These are phyloP conservation scores for Candida gigantensis DNA, from an alignment of 1,139 yeast species.

Conservation along the genomic window DNA sequence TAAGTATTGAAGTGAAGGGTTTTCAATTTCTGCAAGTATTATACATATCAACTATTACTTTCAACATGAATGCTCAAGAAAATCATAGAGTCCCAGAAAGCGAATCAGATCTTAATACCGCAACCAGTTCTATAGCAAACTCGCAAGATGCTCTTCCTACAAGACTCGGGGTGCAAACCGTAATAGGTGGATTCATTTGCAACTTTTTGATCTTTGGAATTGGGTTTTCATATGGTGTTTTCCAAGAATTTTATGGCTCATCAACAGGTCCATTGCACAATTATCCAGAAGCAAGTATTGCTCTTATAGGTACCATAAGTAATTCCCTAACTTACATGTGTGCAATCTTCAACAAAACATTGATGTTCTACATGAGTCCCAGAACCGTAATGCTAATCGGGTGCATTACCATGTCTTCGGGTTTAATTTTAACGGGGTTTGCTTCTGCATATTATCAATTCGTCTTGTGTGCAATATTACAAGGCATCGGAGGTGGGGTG, in stretches of 20 bases:
- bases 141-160: too few species aligned
- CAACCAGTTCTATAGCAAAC: too few species aligned
- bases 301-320: constrained; percentile 32
- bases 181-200: constrained; percentile 31
- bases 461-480: constrained; percentile 25
- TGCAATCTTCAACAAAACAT: constrained; percentile 26
- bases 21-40: too few species aligned
- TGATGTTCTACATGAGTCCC: constrained; percentile 21
- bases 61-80: too few species aligned
- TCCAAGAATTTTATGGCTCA: constrained; percentile 34
- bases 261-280: constrained; percentile 26
- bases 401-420: constrained; percentile 25
- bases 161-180: constrained; percentile 12
- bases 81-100: too few species aligned
- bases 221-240: constrained; percentile 36
- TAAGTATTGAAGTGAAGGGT: too few species aligned
- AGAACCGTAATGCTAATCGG: constrained; percentile 27
- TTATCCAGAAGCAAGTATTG: constrained; percentile 25
- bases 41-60: too few species aligned
- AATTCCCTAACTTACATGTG: constrained; percentile 29
- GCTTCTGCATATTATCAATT: constrained; percentile 28
- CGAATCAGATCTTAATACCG: too few species aligned
- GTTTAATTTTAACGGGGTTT: constrained; percentile 28
- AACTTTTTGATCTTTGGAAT: constrained; percentile 37
- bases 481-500: constrained; percentile 41